Evolutionary conservation across 2,329 filamentous ascomycete species (phyloP), one percentile per base, ranked within the genome.

Genomic region (Aspergillus hortae): DNA sequence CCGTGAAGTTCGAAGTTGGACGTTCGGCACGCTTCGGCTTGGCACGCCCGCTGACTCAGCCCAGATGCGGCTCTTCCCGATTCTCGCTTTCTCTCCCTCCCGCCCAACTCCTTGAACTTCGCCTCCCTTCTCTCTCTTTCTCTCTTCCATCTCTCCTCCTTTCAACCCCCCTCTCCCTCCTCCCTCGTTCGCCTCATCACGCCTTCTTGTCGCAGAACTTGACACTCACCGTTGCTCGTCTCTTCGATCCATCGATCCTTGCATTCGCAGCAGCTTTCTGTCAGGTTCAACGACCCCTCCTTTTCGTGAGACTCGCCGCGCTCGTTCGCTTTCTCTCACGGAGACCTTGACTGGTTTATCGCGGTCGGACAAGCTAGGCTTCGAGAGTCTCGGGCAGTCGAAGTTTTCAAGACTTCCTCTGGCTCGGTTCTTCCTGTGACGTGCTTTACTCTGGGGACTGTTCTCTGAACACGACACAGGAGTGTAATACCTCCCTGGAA

Each of bases 311-410:
- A 65, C 57, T 21, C 7, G 33, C 35, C 35, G 17, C 27, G n/a
- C 46, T 23, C 40, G 14, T 19, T 23, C 40, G 14, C 40, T 7
- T 12, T 12, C 19, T 48, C 59, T 69, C 63, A 63, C 65, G 65
- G 68, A 70, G 67, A 68, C 68, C 69, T 71, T 69, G 59, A 68
- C 65, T 70, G 68, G 68, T 71, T 71, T 60, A 64, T 65, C 59
- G 62, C 63, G 65, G 66, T 68, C 67, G 62, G 66, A 65, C 63
- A 67, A 63, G 63, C 62, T 55, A 58, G 57, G 56, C 58, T 60
- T 58, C 57, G 52, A 63, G 67, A 61, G 58, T 53, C 62, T 64
- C 48, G 56, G 61, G 58, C 55, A 56, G 56, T 54, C 49, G 50
- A 44, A 38, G 36, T 45, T 35, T 32, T 17, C 41, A 46, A 43